Conservation (phyloP, 148 eudicot genomes). For the Simmondsia chinensis region DNA sequence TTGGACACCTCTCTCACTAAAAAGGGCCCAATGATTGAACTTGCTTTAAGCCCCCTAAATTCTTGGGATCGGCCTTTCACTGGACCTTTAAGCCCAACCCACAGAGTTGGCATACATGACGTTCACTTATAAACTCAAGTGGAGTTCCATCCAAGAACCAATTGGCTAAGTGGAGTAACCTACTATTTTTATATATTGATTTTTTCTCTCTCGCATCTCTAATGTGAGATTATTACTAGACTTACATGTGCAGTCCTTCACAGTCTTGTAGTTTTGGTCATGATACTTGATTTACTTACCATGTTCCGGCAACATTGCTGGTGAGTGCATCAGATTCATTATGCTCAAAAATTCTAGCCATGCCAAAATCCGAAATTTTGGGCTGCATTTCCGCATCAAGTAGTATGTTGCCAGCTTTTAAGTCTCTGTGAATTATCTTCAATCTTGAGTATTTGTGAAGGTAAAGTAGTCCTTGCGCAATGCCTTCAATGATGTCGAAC, state of each 20-base stretch:
- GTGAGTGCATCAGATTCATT: slow-evolving; percentile 48
- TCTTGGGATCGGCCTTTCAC: no score
- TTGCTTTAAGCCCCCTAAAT: no score
- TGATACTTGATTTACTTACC: slow-evolving; percentile 21
- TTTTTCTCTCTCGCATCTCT: background rate
- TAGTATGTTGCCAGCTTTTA: slow-evolving; percentile 58
- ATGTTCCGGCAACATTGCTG: slow-evolving; percentile 44
- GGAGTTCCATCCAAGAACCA: no score
- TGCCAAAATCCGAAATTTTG: slow-evolving; percentile 63
- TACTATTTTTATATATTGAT: background rate
- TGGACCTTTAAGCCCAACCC: no score
- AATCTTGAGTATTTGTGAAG: slow-evolving; percentile 63
- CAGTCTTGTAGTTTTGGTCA: background rate
- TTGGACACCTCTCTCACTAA: no score
- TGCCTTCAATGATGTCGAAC: slow-evolving; percentile 47
- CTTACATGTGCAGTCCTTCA: background rate
- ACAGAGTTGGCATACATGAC: no score
- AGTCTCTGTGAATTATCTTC: slow-evolving; percentile 59
- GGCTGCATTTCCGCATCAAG: slow-evolving; percentile 56
- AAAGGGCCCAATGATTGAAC: no score
- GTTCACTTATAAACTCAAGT: no score
- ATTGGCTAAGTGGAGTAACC: no score
- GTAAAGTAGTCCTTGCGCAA: slow-evolving; percentile 55
- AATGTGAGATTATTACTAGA: background rate
- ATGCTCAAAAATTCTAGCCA: slow-evolving; percentile 61